A percentile compares a stretch with the other conserved stretches of the same genome.
Evolutionary conservation across 176 grass and related monocot genomes (phyloP).

Genomic region (Pontederia crassipes): DNA sequence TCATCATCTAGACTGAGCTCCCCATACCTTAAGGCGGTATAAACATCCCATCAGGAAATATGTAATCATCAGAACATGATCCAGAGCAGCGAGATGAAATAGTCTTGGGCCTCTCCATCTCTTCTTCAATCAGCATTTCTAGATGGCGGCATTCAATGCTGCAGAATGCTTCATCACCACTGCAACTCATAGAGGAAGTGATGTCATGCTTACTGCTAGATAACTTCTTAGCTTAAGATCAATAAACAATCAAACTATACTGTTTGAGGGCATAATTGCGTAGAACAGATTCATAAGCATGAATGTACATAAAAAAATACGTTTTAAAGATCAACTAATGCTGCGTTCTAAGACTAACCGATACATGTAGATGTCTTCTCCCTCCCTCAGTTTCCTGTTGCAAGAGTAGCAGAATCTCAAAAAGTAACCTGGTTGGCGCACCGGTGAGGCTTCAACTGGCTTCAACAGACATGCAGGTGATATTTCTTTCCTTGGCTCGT

Average conservation of each 20-base stretch:
- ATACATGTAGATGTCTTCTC: constrained; percentile 69
- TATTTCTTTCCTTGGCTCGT: neutral
- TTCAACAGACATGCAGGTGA: constrained; percentile 36
- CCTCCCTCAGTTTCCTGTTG: constrained; percentile 44
- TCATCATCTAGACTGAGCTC: neutral
- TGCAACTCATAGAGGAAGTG: constrained; percentile 17
- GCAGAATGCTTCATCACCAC: constrained; percentile 82
- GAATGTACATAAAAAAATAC: too few relatives aligned
- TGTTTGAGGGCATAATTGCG: too few relatives aligned
- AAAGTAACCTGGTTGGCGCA: neutral
- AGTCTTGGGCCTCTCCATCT: constrained; percentile 18
- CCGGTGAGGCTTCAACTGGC: constrained; percentile 19
- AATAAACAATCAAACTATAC: neutral
- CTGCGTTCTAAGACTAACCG: constrained; percentile 26
- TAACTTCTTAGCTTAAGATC: neutral
- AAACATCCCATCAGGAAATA: neutral
- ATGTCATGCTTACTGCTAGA: neutral
- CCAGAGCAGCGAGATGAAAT: neutral
- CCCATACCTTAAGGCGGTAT: neutral
- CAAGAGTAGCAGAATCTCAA: constrained; percentile 48
- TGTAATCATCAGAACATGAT: constrained; percentile 4
- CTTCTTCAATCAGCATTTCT: constrained; percentile 50
- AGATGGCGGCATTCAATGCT: constrained; percentile 53
- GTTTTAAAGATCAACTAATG: neutral
- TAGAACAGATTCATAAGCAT: neutral